phyloP scores from a whole-genome alignment of 331 rosid genomes.

The Stylosanthes scabra region DNA sequence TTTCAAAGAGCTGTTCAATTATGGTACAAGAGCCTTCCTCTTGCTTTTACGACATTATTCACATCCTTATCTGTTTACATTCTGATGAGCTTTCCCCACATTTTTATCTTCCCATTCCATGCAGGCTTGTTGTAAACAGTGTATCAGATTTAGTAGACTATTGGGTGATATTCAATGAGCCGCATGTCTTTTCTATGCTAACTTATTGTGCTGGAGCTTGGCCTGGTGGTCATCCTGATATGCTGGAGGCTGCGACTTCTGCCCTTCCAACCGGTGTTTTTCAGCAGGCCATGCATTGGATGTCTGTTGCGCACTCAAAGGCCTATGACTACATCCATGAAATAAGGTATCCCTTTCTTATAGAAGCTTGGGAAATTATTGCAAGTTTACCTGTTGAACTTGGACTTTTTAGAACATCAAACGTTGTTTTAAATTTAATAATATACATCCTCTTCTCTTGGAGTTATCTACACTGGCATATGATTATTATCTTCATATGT shows the following conservation, averaged over 20 bases:
- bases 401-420: constrained; percentile 14
- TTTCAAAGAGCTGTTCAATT: constrained; percentile 6
- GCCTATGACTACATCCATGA: constrained; percentile 88
- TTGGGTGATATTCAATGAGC: constrained; percentile 97
- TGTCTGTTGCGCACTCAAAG: constrained; percentile 82
- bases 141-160: constrained; percentile 80
- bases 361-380: constrained; percentile 39
- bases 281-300: constrained; percentile 98
- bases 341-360: constrained; percentile 61
- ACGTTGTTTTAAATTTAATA: constrained; percentile 9
- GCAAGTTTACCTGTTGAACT: not conserved
- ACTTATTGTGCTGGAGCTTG: constrained; percentile 96
- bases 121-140: constrained; percentile 86
- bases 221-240: constrained; percentile 99
- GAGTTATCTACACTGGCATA: constrained; percentile 1
- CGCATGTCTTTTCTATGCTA: constrained; percentile 89
- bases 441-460: constrained; percentile 2
- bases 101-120: constrained; percentile 29
- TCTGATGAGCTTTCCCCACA: constrained; percentile 10
- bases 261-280: constrained; percentile 94
- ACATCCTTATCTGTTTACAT: not conserved
- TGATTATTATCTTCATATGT: constrained; percentile 1
- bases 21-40: constrained; percentile 6
- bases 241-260: constrained; percentile 91
- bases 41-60: constrained; percentile 16